A percentile compares a stretch with the other conserved stretches of the same genome.
These are phyloP conservation scores for Podila verticillata DNA, from an alignment of 192 early-diverging fungal genomes.

Conservation along the genomic window DNA sequence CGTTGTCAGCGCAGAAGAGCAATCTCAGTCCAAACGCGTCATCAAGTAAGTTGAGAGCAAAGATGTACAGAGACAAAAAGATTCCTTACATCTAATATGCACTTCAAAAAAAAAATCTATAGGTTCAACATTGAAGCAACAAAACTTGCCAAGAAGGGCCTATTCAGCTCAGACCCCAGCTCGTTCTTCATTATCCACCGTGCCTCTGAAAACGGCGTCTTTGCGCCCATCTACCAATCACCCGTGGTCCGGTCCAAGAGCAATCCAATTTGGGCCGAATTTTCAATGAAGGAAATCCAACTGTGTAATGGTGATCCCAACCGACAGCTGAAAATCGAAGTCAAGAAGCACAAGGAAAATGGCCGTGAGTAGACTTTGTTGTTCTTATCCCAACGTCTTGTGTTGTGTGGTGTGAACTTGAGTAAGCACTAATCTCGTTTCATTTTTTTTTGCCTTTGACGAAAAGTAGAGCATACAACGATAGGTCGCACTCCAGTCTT, in stretches of 20 bases:
- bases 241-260: slow-evolving; percentile 19
- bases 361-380: slow-evolving; percentile 28
- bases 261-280: slow-evolving; percentile 43
- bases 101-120: not conserved
- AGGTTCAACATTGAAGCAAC: slow-evolving; percentile 48
- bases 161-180: slow-evolving; percentile 47
- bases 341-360: slow-evolving; percentile 47
- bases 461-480: slow-evolving; percentile 46
- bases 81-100: not conserved
- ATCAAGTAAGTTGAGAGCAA: slow-evolving; percentile 10
- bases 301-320: slow-evolving; percentile 53
- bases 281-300: slow-evolving; percentile 41
- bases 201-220: slow-evolving; percentile 49
- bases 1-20: slow-evolving; percentile 59
- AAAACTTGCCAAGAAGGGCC: slow-evolving; percentile 35
- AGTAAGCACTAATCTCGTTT: not conserved
- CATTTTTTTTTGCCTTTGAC: not conserved
- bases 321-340: slow-evolving; percentile 40
- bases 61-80: not conserved
- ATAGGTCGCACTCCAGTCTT: slow-evolving; percentile 37
- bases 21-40: slow-evolving; percentile 49
- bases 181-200: slow-evolving; percentile 52
- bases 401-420: not conserved
- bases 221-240: slow-evolving; percentile 49
- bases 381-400: too few species aligned